Base-by-base conservation (phyloP, 495 filamentous ascomycete species). In the Neurospora tetraspora region DNA sequence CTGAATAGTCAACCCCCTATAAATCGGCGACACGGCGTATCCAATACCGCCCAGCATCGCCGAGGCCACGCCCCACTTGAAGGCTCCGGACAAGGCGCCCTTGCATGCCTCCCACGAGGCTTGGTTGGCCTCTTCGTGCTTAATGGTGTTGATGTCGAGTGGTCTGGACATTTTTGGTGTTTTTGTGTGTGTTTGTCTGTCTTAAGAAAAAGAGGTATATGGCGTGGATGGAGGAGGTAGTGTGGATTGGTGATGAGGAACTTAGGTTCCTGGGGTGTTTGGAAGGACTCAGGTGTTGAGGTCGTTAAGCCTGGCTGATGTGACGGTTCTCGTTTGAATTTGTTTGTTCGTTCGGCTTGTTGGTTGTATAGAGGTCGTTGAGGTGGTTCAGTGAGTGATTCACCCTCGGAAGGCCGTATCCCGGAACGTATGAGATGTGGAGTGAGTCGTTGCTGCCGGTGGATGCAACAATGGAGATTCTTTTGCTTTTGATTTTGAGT, bases 1-100 rank as follows among this genome's bases (percentile, higher is more conserved):
- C 79, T 97, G 94, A 23, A 94, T 83, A 3, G 94, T 97, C 75
- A 97, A 78, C 0, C 91, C 88, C 36, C 93, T 88, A 77, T 97
- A 97, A 16, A 97, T 76, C 9, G 93, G 93, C 20, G 89, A 90
- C 71, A 89, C 77, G 42, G 80, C 77, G 75, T 89, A 91, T 1
- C 85, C 90, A 10, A 85, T 36, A 27, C 81, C 87, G 36, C 86
- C 89, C 47, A 91, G 82, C 34, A 86, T 73, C 4, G 85, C 89
- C n/a, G 83, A 82, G 36, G 82, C 87, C 38, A 86, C 76, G 37
- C 91, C 91, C 89, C 89, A 93, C 86, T 89, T 91, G 36, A 85
- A 79, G 34, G 90, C 89, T 6, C 91, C 91, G 45, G 81, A 74
- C 8, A 85, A 77, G 16, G 88, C 91, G 61, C 91, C 91, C 70